Evolutionary conservation across 176 grass and related monocot species (phyloP), one percentile per base, ranked within the genome.

Genomic region (Saccharum officinarum): DNA sequence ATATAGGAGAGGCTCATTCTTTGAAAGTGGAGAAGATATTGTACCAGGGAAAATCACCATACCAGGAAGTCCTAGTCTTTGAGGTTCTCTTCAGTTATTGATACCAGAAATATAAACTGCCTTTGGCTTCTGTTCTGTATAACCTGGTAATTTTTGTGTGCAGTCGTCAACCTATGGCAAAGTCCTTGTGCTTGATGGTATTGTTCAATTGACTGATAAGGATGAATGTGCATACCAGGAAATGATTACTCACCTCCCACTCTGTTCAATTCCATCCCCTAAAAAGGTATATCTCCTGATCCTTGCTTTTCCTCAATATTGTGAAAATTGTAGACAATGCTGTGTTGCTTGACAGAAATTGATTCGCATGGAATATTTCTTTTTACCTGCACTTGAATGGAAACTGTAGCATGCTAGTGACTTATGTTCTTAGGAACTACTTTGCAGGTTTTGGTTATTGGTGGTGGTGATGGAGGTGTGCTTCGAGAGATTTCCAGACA

Each of bases 201-300:
- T 99, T 82, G 92, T 99, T 31, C 97, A 99, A 67, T 88, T 99
- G 78, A 99, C 97, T 82, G 94, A 99, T 64, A 99, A 86, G 81
- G 97, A 99, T 76, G 97, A 99, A 94, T 99, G 97, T 61, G 94
- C 97, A 0, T 99, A 99, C 81, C 94, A 99, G 85, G 97, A 99
- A 87, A 99, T 99, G 97, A 96, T 99, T 71, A 91, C 92, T 33
- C 94, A 99, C 64, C 93, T 97, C 83, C 97, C 97, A 16, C 92
- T 99, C 0, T 99, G 97, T 82, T 99, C 97, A 41, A 94, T 99
- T 96, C 88, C 90, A 66, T 94, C 91, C 30, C 97, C 97, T 68
- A 99, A 99, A 88, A 91, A 89, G n/a, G 97, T 94, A 96, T 85
- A 46, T 87, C 50, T 59, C 69, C 64, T 75, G 55, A 57, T 79